Base-by-base conservation (phyloP, 257 asterid genomes). In the Solanum habrochaites region DNA sequence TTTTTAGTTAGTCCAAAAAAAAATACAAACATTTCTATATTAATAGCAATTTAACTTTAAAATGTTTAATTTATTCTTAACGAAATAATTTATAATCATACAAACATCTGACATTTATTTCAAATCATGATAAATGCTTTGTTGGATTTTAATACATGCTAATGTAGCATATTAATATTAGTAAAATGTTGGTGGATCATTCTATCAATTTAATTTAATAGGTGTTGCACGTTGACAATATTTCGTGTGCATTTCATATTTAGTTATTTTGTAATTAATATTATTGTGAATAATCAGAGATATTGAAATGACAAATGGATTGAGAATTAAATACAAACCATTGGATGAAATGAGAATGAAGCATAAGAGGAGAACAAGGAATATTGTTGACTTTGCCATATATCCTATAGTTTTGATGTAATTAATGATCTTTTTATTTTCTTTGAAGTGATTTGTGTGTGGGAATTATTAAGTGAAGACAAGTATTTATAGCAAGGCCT, bases 351-450 rank as follows among this genome's bases (percentile, higher is more conserved):
- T 21, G 27, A 86, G 67, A 35, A 86, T 73, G 77, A 86, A 86
- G 85, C 88, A 74, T 37, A 86, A 74, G 73, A 86, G 58, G 83
- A 86, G 18, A 37, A 64, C 88, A 58, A 74, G 31, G 25, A 86
- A 86, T 2, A 40, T 58, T 18, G 83, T 86, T 45, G 72, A 20
- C 74, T 86, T 74, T 35, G 77, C 77, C 88, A 86, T 86, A 86
- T 86, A 27, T 45, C 10, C 15, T n/a, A 7, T 45, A 78, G 23
- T 13, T 77, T 40, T 18, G 13, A 75, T 8, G 20, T 73, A 11
- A 37, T 37, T 73, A 20, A 16, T 52, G 23, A 52, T 52, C n/a
- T 52, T 52, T 52, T 23, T 77, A 43, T 43, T 25, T 43, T 77
- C 58, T n/a, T 21, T 77, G 1, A 25, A 25, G 66, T 78, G 10